Base-by-base conservation (phyloP, 2,329 filamentous ascomycete genomes). In the Hypoxylon sp. region DNA sequence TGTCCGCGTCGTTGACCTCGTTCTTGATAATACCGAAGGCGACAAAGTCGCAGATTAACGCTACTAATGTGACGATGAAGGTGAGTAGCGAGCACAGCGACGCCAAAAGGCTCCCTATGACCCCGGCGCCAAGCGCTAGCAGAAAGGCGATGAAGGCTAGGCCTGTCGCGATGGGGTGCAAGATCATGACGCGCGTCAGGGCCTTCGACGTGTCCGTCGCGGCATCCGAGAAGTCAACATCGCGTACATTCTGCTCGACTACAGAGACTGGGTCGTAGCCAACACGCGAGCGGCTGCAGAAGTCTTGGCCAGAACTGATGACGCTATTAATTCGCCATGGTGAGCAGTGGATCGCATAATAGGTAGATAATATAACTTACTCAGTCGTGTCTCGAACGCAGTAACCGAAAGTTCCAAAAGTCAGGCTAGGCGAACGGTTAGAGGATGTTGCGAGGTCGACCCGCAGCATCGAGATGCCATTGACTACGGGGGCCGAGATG, bases 351-450 rank as follows among this genome's bases (percentile, higher is more conserved):
- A 42, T n/a, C 10, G 50, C 10, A 24, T 44, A 22, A 11, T 35
- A 31, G 1, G 2, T 5, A 44, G 11, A 10, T 33, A 22, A 17
- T 29, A n/a, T 33, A 35, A 75, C 74, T 67, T 63, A 75, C 74
- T 62, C 17, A 3, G 31, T 31, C 9, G 63, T 54, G 44, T 73
- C 62, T 10, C 60, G 26, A 5, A 69, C 67, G 71, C 84, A 86
- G 72, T 81, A 82, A 6, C 84, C 84, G 68, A 84, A 85, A 4
- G 81, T 83, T 22, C 84, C 84, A 67, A 85, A 85, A 5, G 75
- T 76, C 9, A 78, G 59, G 73, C 67, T 63, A 64, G 78, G 74
- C 55, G 67, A 59, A 19, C 65, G 51, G 17, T 71, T 46, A 47
- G 26, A 10, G 11, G 55, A 59, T 13, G 48, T 42, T 66, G 39